Evolutionary conservation across 192 early-diverging fungal genomes (phyloP).

Genomic region (Powellomyces hirtus): DNA sequence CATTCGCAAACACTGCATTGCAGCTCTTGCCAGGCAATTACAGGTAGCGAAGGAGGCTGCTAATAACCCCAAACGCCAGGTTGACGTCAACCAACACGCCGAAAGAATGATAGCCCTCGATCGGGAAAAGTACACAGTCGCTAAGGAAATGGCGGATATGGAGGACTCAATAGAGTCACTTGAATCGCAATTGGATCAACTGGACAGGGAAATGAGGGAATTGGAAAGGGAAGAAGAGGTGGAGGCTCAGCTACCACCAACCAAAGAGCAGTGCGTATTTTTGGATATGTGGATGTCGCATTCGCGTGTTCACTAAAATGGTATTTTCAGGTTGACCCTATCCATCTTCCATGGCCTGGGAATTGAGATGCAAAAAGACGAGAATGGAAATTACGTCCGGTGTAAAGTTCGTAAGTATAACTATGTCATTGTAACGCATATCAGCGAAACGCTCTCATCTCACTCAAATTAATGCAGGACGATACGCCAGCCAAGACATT

Average conservation of each 20-base stretch:
- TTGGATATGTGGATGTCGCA: no score
- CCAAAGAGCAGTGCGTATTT: not conserved
- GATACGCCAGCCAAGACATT: constrained; percentile 12
- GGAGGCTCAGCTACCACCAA: constrained; percentile 7
- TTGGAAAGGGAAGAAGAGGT: constrained; percentile 8
- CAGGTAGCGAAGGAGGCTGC: constrained; percentile 5
- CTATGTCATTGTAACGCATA: not conserved
- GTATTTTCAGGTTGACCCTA: constrained; percentile 16
- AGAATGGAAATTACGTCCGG: not conserved
- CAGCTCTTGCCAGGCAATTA: not conserved
- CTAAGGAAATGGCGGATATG: not conserved
- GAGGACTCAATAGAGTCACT: constrained; percentile 8
- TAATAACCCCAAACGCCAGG: not conserved
- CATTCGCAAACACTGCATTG: not conserved
- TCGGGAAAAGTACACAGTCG: constrained; percentile 4
- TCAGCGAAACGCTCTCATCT: not conserved
- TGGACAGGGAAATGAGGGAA: constrained; percentile 1
- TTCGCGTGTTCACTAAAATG: no score
- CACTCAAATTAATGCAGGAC: constrained; percentile 2
- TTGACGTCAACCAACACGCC: not conserved
- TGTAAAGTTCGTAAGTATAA: constrained; percentile 23
- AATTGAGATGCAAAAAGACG: constrained; percentile 18
- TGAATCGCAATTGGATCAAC: constrained; percentile 2
- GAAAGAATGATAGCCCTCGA: constrained; percentile 15
- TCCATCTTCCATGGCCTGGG: constrained; percentile 9